A percentile compares a stretch with the other conserved stretches of the same genome.
Conservation (phyloP, 805 yeast species). For the Metschnikowia lachancei region DNA sequence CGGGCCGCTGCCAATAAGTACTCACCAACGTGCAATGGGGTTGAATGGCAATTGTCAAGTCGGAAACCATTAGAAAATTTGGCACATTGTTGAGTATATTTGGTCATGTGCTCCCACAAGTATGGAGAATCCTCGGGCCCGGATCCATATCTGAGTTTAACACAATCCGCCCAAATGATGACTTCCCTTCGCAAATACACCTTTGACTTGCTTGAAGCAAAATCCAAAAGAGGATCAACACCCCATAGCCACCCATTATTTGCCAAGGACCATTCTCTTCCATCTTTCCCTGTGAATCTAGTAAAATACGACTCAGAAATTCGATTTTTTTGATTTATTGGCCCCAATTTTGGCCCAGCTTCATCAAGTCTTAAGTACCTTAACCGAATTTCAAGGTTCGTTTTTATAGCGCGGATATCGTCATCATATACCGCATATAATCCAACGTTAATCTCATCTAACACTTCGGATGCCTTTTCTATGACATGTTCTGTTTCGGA, state of each 20-base stretch:
- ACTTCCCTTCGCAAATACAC: slow-evolving; percentile 90
- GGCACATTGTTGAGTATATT: slow-evolving; percentile 73
- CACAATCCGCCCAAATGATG: slow-evolving; percentile 97
- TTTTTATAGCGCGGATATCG: slow-evolving; percentile 62
- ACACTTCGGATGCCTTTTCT: slow-evolving; percentile 45
- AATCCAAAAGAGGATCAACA: slow-evolving; percentile 89
- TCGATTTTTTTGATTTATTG: slow-evolving; percentile 50
- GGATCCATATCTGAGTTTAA: slow-evolving; percentile 81
- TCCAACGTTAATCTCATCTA: slow-evolving; percentile 77
- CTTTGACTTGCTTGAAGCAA: slow-evolving; percentile 76
- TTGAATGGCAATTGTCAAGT: slow-evolving; percentile 93
- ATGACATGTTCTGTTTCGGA: slow-evolving; percentile 21
- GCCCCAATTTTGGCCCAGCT: slow-evolving; percentile 80
- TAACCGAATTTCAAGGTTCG: slow-evolving; percentile 73
- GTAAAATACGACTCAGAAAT: slow-evolving; percentile 88
- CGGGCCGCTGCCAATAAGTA: slow-evolving; percentile 85
- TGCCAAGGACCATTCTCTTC: slow-evolving; percentile 69
- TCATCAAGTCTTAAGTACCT: slow-evolving; percentile 72
- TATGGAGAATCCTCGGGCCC: slow-evolving; percentile 80
- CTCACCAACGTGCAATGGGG: slow-evolving; percentile 94
- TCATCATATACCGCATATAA: slow-evolving; percentile 72
- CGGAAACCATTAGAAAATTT: slow-evolving; percentile 79
- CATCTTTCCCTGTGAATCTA: slow-evolving; percentile 52
- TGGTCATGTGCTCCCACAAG: slow-evolving; percentile 83
- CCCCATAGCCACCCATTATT: slow-evolving; percentile 99